Conservation (phyloP, 2,329 filamentous ascomycete species). For the Beauveria sp. region DNA sequence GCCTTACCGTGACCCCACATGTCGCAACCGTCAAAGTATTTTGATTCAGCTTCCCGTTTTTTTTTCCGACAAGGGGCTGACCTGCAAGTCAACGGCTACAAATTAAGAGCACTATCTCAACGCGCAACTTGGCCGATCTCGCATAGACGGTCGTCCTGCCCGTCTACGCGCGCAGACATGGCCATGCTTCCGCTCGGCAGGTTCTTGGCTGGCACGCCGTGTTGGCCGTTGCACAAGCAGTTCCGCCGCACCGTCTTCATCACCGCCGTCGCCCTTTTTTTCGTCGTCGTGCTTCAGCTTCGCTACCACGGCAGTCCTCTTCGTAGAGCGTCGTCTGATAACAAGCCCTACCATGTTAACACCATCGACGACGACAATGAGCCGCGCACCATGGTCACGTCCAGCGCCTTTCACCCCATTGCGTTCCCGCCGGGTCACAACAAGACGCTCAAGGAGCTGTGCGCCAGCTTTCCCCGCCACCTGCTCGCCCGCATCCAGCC, state of each 20-base stretch:
- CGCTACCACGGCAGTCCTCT: not conserved
- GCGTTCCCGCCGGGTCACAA: slow-evolving; percentile 17
- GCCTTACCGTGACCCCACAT: too few relatives aligned
- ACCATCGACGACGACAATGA: not conserved
- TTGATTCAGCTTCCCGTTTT: too few relatives aligned
- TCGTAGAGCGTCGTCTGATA: too few relatives aligned
- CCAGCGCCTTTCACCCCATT: slow-evolving; percentile 12
- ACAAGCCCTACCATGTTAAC: not conserved
- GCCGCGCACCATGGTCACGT: not conserved
- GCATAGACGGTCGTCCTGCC: too few relatives aligned
- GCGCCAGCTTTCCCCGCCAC: slow-evolving; percentile 21
- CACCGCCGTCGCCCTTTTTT: not conserved
- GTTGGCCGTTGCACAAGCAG: not conserved
- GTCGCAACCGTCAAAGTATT: too few relatives aligned
- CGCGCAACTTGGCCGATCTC: too few relatives aligned
- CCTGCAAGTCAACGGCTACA: too few relatives aligned
- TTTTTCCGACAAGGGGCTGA: too few relatives aligned
- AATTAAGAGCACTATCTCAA: too few relatives aligned
- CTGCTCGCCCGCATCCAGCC: slow-evolving; percentile 20
- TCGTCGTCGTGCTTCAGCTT: not conserved
- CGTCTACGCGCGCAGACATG: not conserved
- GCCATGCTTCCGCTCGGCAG: not conserved
- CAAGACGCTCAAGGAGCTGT: slow-evolving; percentile 17
- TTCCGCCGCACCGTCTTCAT: not conserved
- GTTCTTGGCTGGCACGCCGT: not conserved